These are phyloP conservation scores for Melastoma candidum DNA, from an alignment of 441 rosid genomes.

Conservation along the genomic window DNA sequence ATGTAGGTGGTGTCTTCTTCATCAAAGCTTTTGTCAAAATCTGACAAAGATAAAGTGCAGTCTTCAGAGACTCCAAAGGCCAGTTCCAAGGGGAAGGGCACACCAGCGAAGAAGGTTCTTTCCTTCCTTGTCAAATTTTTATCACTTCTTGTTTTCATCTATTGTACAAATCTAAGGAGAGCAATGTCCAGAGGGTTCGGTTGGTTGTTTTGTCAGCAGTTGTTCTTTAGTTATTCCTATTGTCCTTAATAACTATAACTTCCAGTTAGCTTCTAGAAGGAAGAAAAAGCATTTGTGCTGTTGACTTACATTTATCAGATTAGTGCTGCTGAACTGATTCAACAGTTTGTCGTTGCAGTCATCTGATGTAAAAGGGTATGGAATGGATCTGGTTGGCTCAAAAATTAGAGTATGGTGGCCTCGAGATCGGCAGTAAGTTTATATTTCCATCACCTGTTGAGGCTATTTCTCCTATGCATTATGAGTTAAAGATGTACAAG, in stretches of 20 bases:
- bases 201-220: no score
- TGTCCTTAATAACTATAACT: no score
- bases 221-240: no score
- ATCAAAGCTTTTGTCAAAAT: slow-evolving; percentile 40
- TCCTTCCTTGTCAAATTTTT: slow-evolving; percentile 8
- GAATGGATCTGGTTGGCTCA: slow-evolving; percentile 54
- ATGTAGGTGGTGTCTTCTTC: slow-evolving; percentile 50
- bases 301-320: no score
- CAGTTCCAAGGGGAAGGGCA: slow-evolving; percentile 50
- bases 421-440: slow-evolving; percentile 53
- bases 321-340: no score
- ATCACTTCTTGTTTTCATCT: background rate
- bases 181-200: no score
- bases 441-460: background rate
- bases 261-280: no score
- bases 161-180: no score
- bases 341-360: slow-evolving; percentile 32
- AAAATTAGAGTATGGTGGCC: slow-evolving; percentile 97
- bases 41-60: slow-evolving; percentile 35
- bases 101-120: slow-evolving; percentile 47
- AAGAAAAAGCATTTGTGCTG: no score
- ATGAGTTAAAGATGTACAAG: no score
- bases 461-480: no score
- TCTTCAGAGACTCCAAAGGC: slow-evolving; percentile 52
- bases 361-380: slow-evolving; percentile 35